Conservation (phyloP, 2,329 filamentous ascomycete species). For the Sclerotinia nivalis region DNA sequence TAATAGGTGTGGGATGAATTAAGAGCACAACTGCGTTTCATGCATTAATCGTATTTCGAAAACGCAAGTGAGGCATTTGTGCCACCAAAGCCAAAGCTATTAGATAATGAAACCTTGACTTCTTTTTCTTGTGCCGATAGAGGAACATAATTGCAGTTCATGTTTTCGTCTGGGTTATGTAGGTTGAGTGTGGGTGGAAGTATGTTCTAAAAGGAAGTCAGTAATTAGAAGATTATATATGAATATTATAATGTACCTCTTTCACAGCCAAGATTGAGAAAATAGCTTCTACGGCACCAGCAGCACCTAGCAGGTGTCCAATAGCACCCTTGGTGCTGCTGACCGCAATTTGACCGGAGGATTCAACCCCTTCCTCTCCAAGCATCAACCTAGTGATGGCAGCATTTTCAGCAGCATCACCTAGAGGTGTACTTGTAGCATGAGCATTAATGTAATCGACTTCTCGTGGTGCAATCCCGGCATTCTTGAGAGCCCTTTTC, state of each 20-base stretch:
- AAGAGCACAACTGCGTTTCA: too few species aligned
- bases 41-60: constrained; percentile 36
- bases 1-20: too few species aligned
- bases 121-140: constrained; percentile 66
- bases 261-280: constrained; percentile 79
- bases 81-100: constrained; percentile 97
- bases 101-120: constrained; percentile 78
- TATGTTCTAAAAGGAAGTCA: constrained; percentile 55
- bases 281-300: constrained; percentile 86
- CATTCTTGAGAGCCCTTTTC: constrained; percentile 76
- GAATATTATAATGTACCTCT: constrained; percentile 59
- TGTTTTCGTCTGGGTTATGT: constrained; percentile 62
- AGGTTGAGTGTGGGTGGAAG: constrained; percentile 89
- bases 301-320: constrained; percentile 87
- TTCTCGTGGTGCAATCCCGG: constrained; percentile 63
- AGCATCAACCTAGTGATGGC: constrained; percentile 80
- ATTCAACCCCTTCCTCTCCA: constrained; percentile 65
- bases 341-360: constrained; percentile 69
- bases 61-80: constrained; percentile 93
- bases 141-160: constrained; percentile 84
- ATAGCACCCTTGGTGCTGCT: constrained; percentile 94
- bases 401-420: constrained; percentile 82
- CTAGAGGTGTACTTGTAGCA: constrained; percentile 82
- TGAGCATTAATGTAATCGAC: constrained; percentile 96
- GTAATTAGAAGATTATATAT: background rate